These are phyloP conservation scores for Acanthamoeba polyphaga DNA, from an alignment of 208 protist genomes.

Conservation along the genomic window DNA sequence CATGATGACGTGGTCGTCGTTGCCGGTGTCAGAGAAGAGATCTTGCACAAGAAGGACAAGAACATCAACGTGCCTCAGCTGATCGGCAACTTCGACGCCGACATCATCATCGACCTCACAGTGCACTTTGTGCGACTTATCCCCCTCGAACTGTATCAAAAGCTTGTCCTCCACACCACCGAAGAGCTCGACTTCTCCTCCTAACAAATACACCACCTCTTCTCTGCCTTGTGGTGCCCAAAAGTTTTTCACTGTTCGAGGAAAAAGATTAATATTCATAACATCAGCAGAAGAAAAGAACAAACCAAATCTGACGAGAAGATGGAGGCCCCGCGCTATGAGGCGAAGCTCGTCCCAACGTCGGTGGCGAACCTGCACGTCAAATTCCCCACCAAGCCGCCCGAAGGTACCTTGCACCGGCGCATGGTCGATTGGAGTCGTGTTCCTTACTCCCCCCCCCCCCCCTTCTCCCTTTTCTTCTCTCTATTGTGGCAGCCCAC, in stretches of 20 bases:
- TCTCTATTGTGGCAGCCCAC: neutral
- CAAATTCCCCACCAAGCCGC: neutral
- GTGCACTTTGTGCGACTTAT: conserved; percentile 84
- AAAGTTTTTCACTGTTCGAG: too few species aligned
- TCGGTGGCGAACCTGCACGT: neutral
- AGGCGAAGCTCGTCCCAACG: neutral
- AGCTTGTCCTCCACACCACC: conserved; percentile 30
- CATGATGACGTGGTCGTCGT: too few species aligned
- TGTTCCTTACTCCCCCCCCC: neutral
- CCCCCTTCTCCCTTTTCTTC: neutral
- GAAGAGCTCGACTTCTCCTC: conserved; percentile 51
- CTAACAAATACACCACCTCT: too few species aligned
- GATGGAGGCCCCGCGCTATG: neutral
- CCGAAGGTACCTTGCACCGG: neutral
- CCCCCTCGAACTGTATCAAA: conserved; percentile 84
- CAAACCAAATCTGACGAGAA: neutral
- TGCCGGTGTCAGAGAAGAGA: conserved; percentile 30
- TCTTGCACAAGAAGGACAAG: conserved; percentile 82
- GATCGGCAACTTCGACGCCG: conserved; percentile 83
- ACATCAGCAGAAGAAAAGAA: neutral
- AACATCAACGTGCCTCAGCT: conserved; percentile 69
- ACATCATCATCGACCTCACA: conserved; percentile 84
- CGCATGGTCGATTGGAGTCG: neutral
- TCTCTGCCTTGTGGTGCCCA: too few species aligned
- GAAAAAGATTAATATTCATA: neutral